A percentile compares a stretch with the other conserved stretches of the same genome.
Evolutionary conservation across 306 rosid species (phyloP).

Genomic region (Myrica gale): DNA sequence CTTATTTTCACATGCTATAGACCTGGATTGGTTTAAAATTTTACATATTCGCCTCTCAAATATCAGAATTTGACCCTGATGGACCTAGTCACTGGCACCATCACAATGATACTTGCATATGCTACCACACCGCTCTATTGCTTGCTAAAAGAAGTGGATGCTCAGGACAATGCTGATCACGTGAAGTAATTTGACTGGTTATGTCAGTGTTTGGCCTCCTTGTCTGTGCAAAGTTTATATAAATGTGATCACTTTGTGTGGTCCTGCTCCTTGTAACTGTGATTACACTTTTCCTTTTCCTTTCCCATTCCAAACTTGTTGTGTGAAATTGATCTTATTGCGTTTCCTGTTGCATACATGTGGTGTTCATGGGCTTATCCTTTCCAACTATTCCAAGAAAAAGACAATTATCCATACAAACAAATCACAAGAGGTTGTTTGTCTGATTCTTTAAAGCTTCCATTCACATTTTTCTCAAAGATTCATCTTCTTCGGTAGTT

Average conservation of each 20-base stretch:
- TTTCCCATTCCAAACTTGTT: not conserved
- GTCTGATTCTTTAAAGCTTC: not conserved
- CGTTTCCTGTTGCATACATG: not conserved
- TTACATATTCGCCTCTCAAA: not conserved
- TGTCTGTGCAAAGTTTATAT: not conserved
- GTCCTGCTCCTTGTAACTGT: not conserved
- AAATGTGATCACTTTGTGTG: not conserved
- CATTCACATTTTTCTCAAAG: not conserved
- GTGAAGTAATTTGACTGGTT: not conserved
- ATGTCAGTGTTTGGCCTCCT: not conserved
- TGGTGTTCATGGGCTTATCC: not conserved
- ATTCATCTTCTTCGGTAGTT: not conserved
- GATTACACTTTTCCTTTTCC: not conserved
- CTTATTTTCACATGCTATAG: not conserved
- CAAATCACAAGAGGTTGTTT: not conserved
- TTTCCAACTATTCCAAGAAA: not conserved
- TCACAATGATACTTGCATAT: not conserved
- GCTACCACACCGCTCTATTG: not conserved
- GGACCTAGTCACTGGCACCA: not conserved
- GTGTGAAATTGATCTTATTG: not conserved
- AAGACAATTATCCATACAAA: not conserved
- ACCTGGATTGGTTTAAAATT: not conserved
- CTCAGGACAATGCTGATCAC: not conserved
- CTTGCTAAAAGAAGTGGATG: not conserved
- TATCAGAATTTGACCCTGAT: not conserved